Base-by-base conservation (phyloP, 768 basidiomycete species). In the Suillus paluster region DNA sequence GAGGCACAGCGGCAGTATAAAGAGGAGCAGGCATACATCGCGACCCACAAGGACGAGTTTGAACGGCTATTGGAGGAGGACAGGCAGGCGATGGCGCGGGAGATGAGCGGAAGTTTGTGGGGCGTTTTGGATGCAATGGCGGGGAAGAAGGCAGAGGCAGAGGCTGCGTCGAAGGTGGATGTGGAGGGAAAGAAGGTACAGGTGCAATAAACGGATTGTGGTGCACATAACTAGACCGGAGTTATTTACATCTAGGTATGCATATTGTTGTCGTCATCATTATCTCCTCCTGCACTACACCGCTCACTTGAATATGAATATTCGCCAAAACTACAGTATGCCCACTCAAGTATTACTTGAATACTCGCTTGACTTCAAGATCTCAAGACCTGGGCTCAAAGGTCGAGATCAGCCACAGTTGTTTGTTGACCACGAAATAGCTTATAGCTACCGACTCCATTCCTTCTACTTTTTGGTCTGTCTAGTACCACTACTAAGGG, bases 11-110 rank as follows among this genome's bases (percentile, higher is more conserved):
- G 69, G 39, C 74, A 78, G 53, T 86, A 86, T 74, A 75, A 70
- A 60, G 83, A 84, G 60, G 85, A 86, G 63, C 80, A 83, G 61
- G 78, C 81, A 57, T 85, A 84, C 67, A 79, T 86, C 64, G 72
- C 72, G 38, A 69, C 81, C 44, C 80, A 86, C 74, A 84, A 81
- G 70, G 79, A 66, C 38, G 76, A 82, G 54, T 84, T 86, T 64
- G 82, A 86, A 63, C 71, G 76, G 58, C 58, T 78, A 68, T 71
- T 86, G 66, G 84, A 85, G 67, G 84, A 84, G 57, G 83, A 85
- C 46, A 77, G 73, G 58, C 77, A 86, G 68, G 78, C 78, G 34
- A 78, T 81, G 76, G 76, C 77, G 61, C 76, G 75, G 63, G 81
- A 84, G 68, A 79, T 83, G 81, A 73, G 78, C 2, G 80, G 79